Evolutionary conservation across 768 basidiomycete genomes (phyloP), one percentile per base, ranked within the genome.

Genomic region (Kwoniella pini): DNA sequence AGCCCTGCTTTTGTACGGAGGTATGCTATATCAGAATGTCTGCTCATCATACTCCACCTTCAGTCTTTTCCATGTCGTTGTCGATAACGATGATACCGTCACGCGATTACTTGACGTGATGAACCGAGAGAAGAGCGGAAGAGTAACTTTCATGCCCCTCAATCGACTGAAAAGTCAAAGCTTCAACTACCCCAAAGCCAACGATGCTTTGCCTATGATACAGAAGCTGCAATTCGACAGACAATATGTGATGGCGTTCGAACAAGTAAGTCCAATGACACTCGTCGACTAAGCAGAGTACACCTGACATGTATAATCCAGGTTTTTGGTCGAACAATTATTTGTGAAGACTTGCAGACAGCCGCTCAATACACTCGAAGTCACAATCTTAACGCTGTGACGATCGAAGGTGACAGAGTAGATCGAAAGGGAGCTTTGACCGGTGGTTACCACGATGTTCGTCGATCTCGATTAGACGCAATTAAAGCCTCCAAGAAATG

Each of bases 91-190:
- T 72, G 88, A 87, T 42, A 98, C 93, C 0, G 96, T 93, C 0
- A 87, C 87, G 2, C 86, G 84, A 72, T 87, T 98, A n/a, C 85
- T 99, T 12, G 90, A 96, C 19, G 82, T 88, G 65, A 97, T 99
- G 95, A 81, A 93, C 69, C 87, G 87, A 71, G 93, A 98, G 76
- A 91, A 89, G 76, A 89, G 86, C 11, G 96, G 95, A 1, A 87
- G 96, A 51, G 90, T 99, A 7, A 99, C 96, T 0, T 97, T 98
- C 80, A 94, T 99, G 88, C 96, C 96, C 19, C 84, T 99, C 39
- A 98, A 98, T 78, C 88, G 96, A 13, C 85, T 99, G 60, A 87
- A 88, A 69, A 69, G 63, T 43, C 90, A 89, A 64, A 81, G 84
- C 0, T 81, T 85, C 19, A 87, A 87, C 9, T 84, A 83, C 45